A percentile compares a stretch with the other conserved stretches of the same genome.
Evolutionary conservation across 768 basidiomycete genomes (phyloP).

Genomic region (Leccinum incarnatum): DNA sequence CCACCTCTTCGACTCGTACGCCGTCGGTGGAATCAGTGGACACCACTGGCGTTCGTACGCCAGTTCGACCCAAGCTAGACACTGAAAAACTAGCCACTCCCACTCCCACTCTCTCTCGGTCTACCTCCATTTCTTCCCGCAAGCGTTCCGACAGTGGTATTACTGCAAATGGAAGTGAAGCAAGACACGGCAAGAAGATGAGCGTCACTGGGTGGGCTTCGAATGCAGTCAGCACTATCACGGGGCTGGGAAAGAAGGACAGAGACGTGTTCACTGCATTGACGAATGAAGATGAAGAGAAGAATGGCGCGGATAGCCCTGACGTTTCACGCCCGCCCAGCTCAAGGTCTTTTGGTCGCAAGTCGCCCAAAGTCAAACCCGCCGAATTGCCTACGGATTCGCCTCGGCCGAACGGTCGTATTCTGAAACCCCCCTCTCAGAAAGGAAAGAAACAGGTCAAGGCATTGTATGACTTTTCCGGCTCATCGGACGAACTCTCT

Average conservation of each 20-base stretch:
- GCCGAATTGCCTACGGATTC: slow-evolving; percentile 25
- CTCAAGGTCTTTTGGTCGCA: slow-evolving; percentile 32
- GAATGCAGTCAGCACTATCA: slow-evolving; percentile 59
- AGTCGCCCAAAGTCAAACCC: slow-evolving; percentile 27
- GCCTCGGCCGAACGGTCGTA: slow-evolving; percentile 33
- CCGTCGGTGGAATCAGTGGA: slow-evolving; percentile 38
- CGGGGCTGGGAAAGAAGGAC: slow-evolving; percentile 55
- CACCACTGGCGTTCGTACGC: slow-evolving; percentile 21
- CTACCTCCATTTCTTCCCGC: slow-evolving; percentile 58
- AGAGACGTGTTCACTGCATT: slow-evolving; percentile 62
- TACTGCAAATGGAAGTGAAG: slow-evolving; percentile 37
- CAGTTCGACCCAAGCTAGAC: slow-evolving; percentile 42
- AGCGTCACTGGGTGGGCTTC: slow-evolving; percentile 55
- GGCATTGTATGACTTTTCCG: slow-evolving; percentile 73
- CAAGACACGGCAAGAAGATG: slow-evolving; percentile 39
- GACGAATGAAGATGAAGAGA: slow-evolving; percentile 42
- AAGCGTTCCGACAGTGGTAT: slow-evolving; percentile 60
- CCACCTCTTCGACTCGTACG: slow-evolving; percentile 21
- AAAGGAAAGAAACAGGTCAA: slow-evolving; percentile 56
- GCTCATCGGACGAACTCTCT: slow-evolving; percentile 73
- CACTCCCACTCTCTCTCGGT: slow-evolving; percentile 54
- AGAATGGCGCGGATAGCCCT: slow-evolving; percentile 19
- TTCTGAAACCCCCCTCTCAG: slow-evolving; percentile 50
- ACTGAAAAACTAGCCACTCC: slow-evolving; percentile 32
- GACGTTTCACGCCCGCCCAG: slow-evolving; percentile 35